Percentiles rank a stretch among this genome's conserved stretches.
Conservation (phyloP, 371 early-diverging fungal species). For the Mucor racemosus region DNA sequence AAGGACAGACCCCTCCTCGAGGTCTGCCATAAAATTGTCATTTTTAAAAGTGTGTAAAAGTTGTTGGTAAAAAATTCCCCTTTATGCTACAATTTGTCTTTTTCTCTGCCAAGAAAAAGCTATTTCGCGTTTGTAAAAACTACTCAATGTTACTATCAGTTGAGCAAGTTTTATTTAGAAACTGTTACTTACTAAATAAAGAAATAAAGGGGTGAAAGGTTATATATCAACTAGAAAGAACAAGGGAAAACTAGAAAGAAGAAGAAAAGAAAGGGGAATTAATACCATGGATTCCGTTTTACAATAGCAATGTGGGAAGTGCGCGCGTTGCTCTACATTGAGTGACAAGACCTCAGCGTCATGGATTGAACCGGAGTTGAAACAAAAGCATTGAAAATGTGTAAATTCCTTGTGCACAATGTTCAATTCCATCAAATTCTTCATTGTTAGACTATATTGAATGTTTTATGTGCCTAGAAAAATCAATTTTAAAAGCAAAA, state of each 20-base stretch:
- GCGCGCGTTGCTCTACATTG: background rate
- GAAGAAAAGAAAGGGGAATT: background rate
- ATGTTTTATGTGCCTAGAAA: too few relatives aligned
- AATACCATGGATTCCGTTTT: background rate
- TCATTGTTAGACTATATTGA: too few relatives aligned
- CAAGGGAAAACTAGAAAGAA: background rate
- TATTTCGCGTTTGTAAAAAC: too few relatives aligned
- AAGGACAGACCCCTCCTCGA: conserved; percentile 34
- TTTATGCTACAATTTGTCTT: background rate
- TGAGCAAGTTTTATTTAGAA: background rate
- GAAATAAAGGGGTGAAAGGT: background rate
- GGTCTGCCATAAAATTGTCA: conserved; percentile 28
- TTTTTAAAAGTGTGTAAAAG: conserved; percentile 1
- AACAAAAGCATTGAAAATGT: too few relatives aligned
- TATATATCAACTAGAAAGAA: background rate
- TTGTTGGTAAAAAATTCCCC: background rate
- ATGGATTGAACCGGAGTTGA: background rate
- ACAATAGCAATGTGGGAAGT: conserved; percentile 3
- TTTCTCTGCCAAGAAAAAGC: background rate
- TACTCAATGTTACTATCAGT: background rate
- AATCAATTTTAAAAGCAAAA: too few relatives aligned
- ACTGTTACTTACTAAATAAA: background rate
- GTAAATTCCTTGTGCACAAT: too few relatives aligned
- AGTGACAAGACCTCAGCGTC: conserved; percentile 7
- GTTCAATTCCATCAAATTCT: too few relatives aligned